Conservation (phyloP, 352 stramenopile species). For the Pythium dissotocum region DNA sequence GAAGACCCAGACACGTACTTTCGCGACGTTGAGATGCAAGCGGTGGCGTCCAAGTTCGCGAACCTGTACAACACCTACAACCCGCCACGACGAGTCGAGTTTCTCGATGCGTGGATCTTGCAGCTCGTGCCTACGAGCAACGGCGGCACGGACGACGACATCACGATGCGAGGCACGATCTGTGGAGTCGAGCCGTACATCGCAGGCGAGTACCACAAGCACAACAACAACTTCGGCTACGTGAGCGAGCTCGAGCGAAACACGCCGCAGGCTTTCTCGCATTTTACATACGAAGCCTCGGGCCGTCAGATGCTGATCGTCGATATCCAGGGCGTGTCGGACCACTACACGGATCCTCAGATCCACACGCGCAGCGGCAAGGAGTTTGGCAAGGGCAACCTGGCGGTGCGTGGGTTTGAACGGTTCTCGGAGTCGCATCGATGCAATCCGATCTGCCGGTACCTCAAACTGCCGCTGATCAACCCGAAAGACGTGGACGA, state of each 20-base stretch:
- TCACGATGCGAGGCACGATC: conserved; percentile 67
- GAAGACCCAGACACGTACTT: conserved; percentile 87
- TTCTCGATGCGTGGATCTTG: conserved; percentile 75
- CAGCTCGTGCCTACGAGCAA: conserved; percentile 51
- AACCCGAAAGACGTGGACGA: conserved; percentile 57
- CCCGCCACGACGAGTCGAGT: conserved; percentile 72
- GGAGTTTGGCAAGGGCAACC: conserved; percentile 84
- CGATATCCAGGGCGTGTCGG: conserved; percentile 94
- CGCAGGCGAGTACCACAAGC: conserved; percentile 78
- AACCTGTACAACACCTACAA: conserved; percentile 84
- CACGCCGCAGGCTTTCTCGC: conserved; percentile 88
- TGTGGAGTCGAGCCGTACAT: conserved; percentile 82
- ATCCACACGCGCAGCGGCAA: conserved; percentile 85
- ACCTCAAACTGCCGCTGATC: conserved; percentile 69
- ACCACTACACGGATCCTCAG: conserved; percentile 96
- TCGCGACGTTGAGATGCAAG: conserved; percentile 86
- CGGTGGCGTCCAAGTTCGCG: conserved; percentile 75
- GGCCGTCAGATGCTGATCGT: conserved; percentile 92
- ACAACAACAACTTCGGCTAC: conserved; percentile 86
- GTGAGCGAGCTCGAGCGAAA: conserved; percentile 80
- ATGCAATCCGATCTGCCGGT: conserved; percentile 83
- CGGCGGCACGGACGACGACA: conserved; percentile 34
- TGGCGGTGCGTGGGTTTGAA: conserved; percentile 66
- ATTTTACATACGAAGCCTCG: conserved; percentile 92
- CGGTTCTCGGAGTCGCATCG: conserved; percentile 74